Base-by-base conservation (phyloP, 352 stramenopile genomes). In the Globisporangium ultimum region DNA sequence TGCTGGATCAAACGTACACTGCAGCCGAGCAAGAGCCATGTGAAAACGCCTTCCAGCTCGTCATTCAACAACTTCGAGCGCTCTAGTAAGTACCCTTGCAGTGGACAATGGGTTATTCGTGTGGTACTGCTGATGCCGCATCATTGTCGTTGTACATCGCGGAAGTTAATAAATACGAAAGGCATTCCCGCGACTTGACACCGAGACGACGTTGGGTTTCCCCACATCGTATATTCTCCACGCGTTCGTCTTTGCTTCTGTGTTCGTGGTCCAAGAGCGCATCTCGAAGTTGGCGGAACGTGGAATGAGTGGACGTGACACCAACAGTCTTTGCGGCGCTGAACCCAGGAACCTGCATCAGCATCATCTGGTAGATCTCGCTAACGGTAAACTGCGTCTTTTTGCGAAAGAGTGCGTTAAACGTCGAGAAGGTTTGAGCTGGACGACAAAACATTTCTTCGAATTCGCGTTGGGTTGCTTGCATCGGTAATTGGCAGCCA, bases 341-440 rank as follows among this genome's bases (percentile, higher is more conserved):
- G 0, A 93, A 47, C 0, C 78, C 75, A 4, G 80, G 80, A 5
- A 74, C 73, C 61, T 95, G 86, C 63, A 89, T 83, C 3, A 95
- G 76, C 86, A 95, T 95, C 66, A 84, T 83, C 53, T 92, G 81
- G 57, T 86, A 89, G 58, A 95, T 74, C 40, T 95, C 83, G 21
- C 75, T 68, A 4, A 83, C 80, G 0, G 72, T 87, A 20, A 93
- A 90, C 22, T 87, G 76, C 2, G 66, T 61, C 54, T 89, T 88
- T 58, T 93, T 95, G 9, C 80, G 80, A 66, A 90, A 93, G 20
- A 81, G 68, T 4, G 73, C 67, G 52, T 93, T 93, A 60, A 95
- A 95, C 10, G 74, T 70, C 4, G 52, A 40, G 38, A 87, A 91
- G 0, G 56, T 70, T 48, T 78, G 75, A 14, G 68, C 59, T 9